Evolutionary conservation across 2,329 filamentous ascomycete species (phyloP), one percentile per base, ranked within the genome.

Genomic region (Monilinia aucupariae): DNA sequence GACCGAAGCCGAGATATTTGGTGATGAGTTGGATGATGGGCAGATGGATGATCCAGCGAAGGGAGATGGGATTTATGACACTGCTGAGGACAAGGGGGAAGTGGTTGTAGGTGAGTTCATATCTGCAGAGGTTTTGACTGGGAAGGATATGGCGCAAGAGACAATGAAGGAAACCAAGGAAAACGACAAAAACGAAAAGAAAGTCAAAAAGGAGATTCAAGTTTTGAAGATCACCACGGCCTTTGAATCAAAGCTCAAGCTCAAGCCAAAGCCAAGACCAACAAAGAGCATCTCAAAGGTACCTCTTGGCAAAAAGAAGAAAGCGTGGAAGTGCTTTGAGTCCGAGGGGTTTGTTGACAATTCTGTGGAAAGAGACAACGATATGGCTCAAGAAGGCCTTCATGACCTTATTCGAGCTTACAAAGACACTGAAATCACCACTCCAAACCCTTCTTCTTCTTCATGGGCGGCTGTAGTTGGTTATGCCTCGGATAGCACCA

Each of bases 1-100:
- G 27, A 55, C n/a, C 8, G 51, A 55, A 56, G 41, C 51, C 30
- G 39, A 62, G 39, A n/a, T 55, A 4, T 61, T 61, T 43, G 59
- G 59, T 1, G 30, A 39, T 22, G 60, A 58, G 5, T 25, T 25
- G 7, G 60, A 27, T 2, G 20, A 49, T 32, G 27, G 1, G 25
- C n/a, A 34, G 53, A 25, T 25, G 7, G 20, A 43, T 22, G 52
- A 50, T 1, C 2, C n/a, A 3, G 43, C 30, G 22, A 53, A 56
- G 25, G 20, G 34, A 49, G 15, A 32, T 27, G 30, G 7, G 2
- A 37, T 22, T 9, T 27, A 55, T n/a, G 20, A 9, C 6, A 20
- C 2, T 20, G 2, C 12, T n/a, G 50, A 61, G 5, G 34, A 43
- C 17, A 41, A 64, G 37, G 15, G 17, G 15, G 32, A 30, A 12